Conservation (phyloP, 2,329 filamentous ascomycete species). For the Aspergillus hiratsukae region DNA sequence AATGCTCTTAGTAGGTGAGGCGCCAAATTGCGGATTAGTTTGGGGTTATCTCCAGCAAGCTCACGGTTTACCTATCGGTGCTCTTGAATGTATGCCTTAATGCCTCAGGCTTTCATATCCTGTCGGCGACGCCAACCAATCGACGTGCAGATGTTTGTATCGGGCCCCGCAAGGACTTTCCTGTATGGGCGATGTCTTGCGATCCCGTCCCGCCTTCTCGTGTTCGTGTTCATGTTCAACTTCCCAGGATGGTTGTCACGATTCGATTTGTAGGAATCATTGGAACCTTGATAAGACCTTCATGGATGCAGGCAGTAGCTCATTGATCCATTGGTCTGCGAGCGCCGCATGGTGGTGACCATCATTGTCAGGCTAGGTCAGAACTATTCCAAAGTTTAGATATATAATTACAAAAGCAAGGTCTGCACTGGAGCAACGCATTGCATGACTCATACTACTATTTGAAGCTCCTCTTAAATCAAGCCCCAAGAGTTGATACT, state of each 20-base stretch:
- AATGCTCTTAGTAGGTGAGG: slow-evolving; percentile 1
- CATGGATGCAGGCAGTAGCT: background rate
- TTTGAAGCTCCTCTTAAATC: background rate
- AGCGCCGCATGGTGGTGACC: background rate
- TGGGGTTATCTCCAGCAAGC: background rate
- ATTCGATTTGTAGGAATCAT: background rate
- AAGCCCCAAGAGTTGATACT: background rate
- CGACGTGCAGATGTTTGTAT: slow-evolving; percentile 7
- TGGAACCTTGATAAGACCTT: background rate
- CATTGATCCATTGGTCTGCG: background rate
- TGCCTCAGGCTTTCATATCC: background rate
- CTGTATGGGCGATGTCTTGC: slow-evolving; percentile 6
- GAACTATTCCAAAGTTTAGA: background rate
- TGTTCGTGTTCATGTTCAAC: background rate
- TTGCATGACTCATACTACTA: background rate
- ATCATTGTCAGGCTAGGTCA: background rate
- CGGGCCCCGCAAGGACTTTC: slow-evolving; percentile 10
- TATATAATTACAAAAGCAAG: background rate
- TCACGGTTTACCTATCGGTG: background rate
- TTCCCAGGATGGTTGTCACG: background rate
- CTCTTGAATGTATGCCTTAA: background rate
- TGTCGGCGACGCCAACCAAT: background rate
- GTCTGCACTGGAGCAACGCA: background rate
- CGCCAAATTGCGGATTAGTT: background rate
- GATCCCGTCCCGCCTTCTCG: slow-evolving; percentile 1